Evolutionary conservation across 1,284 basidiomycete genomes (phyloP).

Genomic region (Somion occarium): DNA sequence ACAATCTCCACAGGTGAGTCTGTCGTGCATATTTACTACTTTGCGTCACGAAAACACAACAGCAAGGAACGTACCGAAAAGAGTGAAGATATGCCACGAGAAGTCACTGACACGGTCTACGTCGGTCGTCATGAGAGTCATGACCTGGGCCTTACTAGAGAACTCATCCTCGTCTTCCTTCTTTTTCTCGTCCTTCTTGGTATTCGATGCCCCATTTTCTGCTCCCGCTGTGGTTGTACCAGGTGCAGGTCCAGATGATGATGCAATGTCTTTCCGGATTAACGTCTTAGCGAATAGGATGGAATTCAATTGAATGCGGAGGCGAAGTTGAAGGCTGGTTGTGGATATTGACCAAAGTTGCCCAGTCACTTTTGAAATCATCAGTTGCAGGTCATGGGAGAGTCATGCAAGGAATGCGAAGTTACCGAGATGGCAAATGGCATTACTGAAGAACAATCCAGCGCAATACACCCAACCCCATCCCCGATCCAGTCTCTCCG

Average conservation of each 20-base stretch:
- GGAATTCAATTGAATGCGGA: constrained; percentile 82
- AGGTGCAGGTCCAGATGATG: constrained; percentile 38
- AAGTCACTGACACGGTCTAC: constrained; percentile 88
- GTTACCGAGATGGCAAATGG: constrained; percentile 55
- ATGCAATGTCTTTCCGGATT: constrained; percentile 81
- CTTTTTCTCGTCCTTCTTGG: constrained; percentile 25
- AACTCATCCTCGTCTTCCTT: constrained; percentile 73
- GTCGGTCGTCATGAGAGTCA: constrained; percentile 87
- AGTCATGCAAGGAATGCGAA: no score
- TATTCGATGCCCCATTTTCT: constrained; percentile 10
- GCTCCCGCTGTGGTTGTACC: constrained; percentile 23
- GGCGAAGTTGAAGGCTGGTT: constrained; percentile 65
- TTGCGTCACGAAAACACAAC: background rate
- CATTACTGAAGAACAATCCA: constrained; percentile 66
- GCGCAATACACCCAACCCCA: constrained; percentile 76
- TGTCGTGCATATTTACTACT: constrained; percentile 17
- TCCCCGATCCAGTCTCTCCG: constrained; percentile 42
- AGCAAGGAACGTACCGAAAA: constrained; percentile 42
- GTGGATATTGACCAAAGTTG: constrained; percentile 74
- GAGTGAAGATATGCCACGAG: constrained; percentile 71
- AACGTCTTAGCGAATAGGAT: constrained; percentile 88
- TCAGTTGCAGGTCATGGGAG: background rate
- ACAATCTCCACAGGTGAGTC: constrained; percentile 86
- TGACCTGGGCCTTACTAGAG: constrained; percentile 86
- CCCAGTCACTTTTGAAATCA: constrained; percentile 29